Percentiles rank a stretch among this genome's conserved stretches.
Conservation (phyloP, 1,139 yeast species). For the Hyphopichia buzzinii region DNA sequence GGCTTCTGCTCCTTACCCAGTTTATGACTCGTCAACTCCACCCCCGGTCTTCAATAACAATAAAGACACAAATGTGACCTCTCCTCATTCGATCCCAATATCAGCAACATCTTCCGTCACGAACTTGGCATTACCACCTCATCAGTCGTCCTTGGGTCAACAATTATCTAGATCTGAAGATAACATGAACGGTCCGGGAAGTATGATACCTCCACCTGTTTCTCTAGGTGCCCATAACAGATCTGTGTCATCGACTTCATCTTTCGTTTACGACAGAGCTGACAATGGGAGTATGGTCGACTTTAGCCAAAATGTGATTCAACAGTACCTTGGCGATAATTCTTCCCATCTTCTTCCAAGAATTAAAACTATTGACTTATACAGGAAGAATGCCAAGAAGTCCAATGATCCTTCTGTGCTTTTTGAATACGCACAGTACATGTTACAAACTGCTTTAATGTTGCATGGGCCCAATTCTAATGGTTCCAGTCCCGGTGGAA, state of each 20-base stretch:
- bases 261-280: conserved; percentile 33
- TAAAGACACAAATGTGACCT: conserved; percentile 9
- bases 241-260: conserved; percentile 41
- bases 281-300: conserved; percentile 40
- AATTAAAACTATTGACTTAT: conserved; percentile 82
- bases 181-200: conserved; percentile 11
- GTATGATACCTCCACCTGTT: conserved; percentile 14
- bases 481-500: conserved; percentile 6
- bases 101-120: conserved; percentile 42
- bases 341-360: conserved; percentile 64
- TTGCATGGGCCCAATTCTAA: conserved; percentile 31
- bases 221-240: conserved; percentile 29
- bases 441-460: conserved; percentile 78
- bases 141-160: conserved; percentile 5
- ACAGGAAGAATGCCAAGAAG: conserved; percentile 80
- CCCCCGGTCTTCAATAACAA: conserved; percentile 16
- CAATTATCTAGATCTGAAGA: conserved; percentile 28
- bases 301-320: conserved; percentile 40
- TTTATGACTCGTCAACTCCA: conserved; percentile 18
- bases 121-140: conserved; percentile 23
- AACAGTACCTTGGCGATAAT: conserved; percentile 55
- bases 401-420: conserved; percentile 82
- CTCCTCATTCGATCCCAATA: conserved; percentile 31
- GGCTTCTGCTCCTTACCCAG: conserved; percentile 8
- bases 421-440: conserved; percentile 88